Base-by-base conservation (phyloP, 2,329 filamentous ascomycete species). In the Phialophora verrucosa region DNA sequence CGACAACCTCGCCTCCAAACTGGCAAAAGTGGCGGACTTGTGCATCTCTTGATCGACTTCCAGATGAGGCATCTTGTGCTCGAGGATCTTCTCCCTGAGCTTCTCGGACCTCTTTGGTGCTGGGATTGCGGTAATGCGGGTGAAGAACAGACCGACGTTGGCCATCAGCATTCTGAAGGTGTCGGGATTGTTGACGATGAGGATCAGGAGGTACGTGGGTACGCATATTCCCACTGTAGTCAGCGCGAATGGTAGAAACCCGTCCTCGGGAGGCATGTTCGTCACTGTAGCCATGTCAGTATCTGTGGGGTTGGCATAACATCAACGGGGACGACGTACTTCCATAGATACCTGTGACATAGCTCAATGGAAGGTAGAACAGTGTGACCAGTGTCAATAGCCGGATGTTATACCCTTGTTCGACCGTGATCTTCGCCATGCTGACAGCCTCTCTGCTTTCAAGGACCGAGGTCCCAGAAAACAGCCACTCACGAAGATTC, bases 401-500 rank as follows among this genome's bases (percentile, higher is more conserved):
- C 38, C 76, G 75, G 11, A 80, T 74, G 38, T 80, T 79, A 49
- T 79, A 35, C 84, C 87, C 86, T 73, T 89, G 87, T 63, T 83
- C 77, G 23, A 84, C 81, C 0, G 83, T 83, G 12, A 83, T 83
- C 54, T 80, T 80, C 0, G 81, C 78, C 56, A 82, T 74, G 65
- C 88, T 85, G 42, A 90, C 87, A 17, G 84, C 86, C 70, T 87
- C 83, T 14, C 87, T 78, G 49, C 82, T 84, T 74, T 89, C 87
- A 71, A 87, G 83, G 63, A 90, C 87, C 2, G 81, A 70, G 12
- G 86, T 88, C 1, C 87, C 87, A 42, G 80, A 84, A 75, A 89
- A 89, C 0, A 89, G 80, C 73, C 89, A 86, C 66, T 89, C 86
- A 60, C 87, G 78, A 65, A 89, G 73, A 17, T 62, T 70, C 49